Conservation (phyloP, 257 asterid species). For the Solanum clarkiae region DNA sequence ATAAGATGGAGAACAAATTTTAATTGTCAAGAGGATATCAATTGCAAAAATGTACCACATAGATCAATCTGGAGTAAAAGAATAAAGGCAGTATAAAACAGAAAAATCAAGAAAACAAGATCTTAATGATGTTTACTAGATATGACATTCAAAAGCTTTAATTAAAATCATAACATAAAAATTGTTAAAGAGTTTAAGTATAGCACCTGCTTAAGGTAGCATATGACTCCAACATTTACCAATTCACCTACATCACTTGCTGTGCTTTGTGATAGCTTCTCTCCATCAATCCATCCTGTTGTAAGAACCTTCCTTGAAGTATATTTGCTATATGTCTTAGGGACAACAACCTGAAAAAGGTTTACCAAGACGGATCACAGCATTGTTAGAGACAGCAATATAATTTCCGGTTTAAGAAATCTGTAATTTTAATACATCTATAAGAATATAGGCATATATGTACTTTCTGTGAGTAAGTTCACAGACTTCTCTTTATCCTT, state of each 20-base stretch:
- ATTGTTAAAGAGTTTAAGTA: not conserved
- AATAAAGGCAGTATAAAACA: not conserved
- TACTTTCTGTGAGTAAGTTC: not conserved
- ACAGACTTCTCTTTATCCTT: not conserved
- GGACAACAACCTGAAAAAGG: conserved; percentile 76
- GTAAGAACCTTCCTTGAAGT: conserved; percentile 98
- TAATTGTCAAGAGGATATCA: not conserved
- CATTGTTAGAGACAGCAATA: not conserved
- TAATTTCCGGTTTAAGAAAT: not conserved
- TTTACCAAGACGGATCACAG: not conserved
- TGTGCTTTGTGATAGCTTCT: conserved; percentile 96
- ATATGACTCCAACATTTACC: conserved; percentile 98
- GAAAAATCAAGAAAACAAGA: not conserved
- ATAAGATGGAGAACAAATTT: conserved; percentile 6
- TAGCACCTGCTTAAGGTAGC: conserved; percentile 97
- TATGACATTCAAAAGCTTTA: not conserved
- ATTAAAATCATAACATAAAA: not conserved
- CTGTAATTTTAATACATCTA: not conserved
- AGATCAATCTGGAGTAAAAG: not conserved
- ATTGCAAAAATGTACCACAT: not conserved
- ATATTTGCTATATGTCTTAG: conserved; percentile 68
- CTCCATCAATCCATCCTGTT: conserved; percentile 90
- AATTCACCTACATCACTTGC: conserved; percentile 97
- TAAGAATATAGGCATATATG: not conserved
- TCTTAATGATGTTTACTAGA: not conserved